phyloP scores from a whole-genome alignment of 345 rosid genomes.

The Camelina laxa region DNA sequence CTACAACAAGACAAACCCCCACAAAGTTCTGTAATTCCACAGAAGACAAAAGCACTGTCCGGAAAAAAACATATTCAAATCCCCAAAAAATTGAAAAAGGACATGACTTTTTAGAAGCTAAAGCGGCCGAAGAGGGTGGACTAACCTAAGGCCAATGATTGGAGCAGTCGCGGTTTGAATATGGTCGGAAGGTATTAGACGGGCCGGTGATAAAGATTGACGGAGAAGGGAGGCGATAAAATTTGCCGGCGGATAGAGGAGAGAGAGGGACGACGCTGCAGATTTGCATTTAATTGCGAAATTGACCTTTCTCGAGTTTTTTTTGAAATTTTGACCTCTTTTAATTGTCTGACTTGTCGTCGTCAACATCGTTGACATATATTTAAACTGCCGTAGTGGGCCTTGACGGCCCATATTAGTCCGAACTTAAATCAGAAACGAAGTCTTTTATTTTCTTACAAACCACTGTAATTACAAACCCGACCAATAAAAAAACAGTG shows the following conservation, averaged over 20 bases:
- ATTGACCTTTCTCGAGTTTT: slow-evolving; percentile 21
- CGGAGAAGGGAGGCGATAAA: slow-evolving; percentile 29
- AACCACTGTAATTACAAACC: too few relatives aligned
- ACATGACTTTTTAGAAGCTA: not conserved
- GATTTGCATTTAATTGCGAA: slow-evolving; percentile 27
- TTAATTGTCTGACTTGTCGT: not conserved
- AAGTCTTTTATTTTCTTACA: too few relatives aligned
- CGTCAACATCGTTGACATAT: not conserved
- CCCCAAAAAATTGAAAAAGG: not conserved
- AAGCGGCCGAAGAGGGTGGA: slow-evolving; percentile 1
- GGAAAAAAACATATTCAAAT: not conserved
- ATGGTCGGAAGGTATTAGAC: not conserved
- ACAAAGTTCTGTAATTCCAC: not conserved
- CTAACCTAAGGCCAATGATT: slow-evolving; percentile 2
- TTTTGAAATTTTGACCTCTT: not conserved
- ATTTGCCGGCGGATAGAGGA: slow-evolving; percentile 23
- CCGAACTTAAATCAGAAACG: too few relatives aligned
- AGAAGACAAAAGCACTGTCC: not conserved
- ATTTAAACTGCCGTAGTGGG: not conserved
- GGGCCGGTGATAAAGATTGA: slow-evolving; percentile 22
- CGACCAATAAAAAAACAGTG: not conserved
- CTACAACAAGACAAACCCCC: not conserved
- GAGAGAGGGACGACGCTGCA: slow-evolving; percentile 20
- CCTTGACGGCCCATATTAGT: slow-evolving; percentile 4
- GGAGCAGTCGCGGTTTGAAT: not conserved